Evolutionary conservation across 169 alveolate species (phyloP), one percentile per base, ranked within the genome.

Genomic region (Miamiensis avidus): DNA sequence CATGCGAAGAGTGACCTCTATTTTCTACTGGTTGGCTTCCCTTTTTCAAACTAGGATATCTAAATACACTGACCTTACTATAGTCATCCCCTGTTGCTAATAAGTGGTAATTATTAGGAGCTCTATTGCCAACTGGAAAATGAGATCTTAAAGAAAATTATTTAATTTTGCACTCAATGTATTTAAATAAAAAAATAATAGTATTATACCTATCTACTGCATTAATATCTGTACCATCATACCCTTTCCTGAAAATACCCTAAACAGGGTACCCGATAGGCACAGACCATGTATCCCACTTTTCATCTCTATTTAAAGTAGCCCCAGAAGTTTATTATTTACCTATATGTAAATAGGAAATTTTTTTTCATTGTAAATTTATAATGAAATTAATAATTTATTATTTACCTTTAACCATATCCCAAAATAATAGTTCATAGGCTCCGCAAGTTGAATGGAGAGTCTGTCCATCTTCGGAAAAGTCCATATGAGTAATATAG

Each of bases 211-310:
- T 89, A 81, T 95, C 93, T 33, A 93, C 91, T 29, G 96, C 91
- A 87, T 96, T 96, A 1, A 96, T 93, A 85, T 89, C 93, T 75
- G 97, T 91, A 49, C 95, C 94, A 79, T 95, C 93, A 25, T 92
- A 95, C 25, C 96, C 92, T 88, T 91, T 96, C 16, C 97, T 96
- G 96, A 96, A 96, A n/a, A 96, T 94, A 0, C 97, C 98, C 84
- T 94, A 86, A 31, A 94, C 97, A 26, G 97, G 97, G 97, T 97
- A 96, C 30, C 97, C 98, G 30, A 96, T 86, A 74, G 93, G 90
- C 15, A 89, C 91, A 33, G 95, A 91, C 98, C 98, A 96, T 25
- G 97, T 91, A 31, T 84, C 85, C 97, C 98, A 96, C 30, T 85
- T 79, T 75, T 93, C 96, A 90, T 96, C 97, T 79, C 89, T 92